Evolutionary conservation across 2,329 filamentous ascomycete genomes (phyloP), one percentile per base, ranked within the genome.

Genomic region (Incumbomyces lentus): DNA sequence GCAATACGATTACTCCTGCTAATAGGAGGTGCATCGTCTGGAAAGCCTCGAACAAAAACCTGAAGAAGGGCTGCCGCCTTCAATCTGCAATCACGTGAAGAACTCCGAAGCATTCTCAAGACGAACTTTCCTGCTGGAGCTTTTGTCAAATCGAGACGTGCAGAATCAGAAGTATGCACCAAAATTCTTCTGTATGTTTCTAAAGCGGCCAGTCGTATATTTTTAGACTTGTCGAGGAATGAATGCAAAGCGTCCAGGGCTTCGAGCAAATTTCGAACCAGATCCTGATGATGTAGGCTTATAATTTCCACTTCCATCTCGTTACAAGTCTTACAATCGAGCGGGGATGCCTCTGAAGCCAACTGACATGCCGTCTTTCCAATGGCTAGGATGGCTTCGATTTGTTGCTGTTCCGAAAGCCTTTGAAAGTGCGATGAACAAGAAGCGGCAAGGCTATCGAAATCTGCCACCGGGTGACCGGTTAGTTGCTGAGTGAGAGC

Each of bases 51-150:
- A 31, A 89, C 65, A 61, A 92, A 93, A 0, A 73, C 68, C 40
- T 79, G 71, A 19, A 90, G 61, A 0, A 81, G 78, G 53, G 53
- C 82, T 71, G 83, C 84, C 48, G 89, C 84, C 32, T 83, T 83
- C 56, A 95, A 77, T 29, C 90, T 81, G 22, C 96, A 69, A 61
- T 96, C 92, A 59, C 90, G 78, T 16, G 87, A 64, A 1, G 89
- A 93, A 63, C 89, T 94, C 52, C 82, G 81, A 33, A 96, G 69
- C 0, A 84, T 86, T 55, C 83, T 78, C 3, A 95, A 68, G 59
- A 87, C 89, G 77, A 86, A 90, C 58, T 89, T 81, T 0, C 86
- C 88, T 34, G 86, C 67, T 1, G 68, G 62, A 7, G 86, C 88
- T 1, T 67, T 70, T 49, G 81, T 76, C 2, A 95, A 67, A 52